Percentiles rank a stretch among this genome's conserved stretches.
These are phyloP conservation scores for Dactylellina sp. DNA, from an alignment of 2,329 filamentous ascomycete genomes.

Conservation along the genomic window DNA sequence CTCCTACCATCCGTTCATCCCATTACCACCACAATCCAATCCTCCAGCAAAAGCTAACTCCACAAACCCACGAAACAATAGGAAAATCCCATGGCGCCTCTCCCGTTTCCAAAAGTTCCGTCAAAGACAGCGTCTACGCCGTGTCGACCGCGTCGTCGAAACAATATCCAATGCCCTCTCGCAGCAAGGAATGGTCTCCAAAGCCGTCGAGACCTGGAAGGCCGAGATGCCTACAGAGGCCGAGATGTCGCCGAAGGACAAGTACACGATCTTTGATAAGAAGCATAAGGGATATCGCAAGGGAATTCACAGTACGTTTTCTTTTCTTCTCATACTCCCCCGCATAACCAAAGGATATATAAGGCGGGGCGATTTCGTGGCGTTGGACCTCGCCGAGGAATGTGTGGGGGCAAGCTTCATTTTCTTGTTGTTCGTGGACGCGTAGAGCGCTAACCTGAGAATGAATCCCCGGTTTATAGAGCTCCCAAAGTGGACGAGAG, in stretches of 20 bases:
- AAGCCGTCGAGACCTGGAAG: slow-evolving; percentile 90
- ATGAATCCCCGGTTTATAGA: slow-evolving; percentile 67
- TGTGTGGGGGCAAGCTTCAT: no score
- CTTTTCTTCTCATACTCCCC: background rate
- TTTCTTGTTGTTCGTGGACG: background rate
- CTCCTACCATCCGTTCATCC: slow-evolving; percentile 1
- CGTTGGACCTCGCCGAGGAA: no score
- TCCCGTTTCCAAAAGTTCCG: slow-evolving; percentile 90
- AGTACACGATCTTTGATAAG: slow-evolving; percentile 97
- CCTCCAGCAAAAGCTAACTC: slow-evolving; percentile 38
- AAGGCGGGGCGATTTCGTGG: no score
- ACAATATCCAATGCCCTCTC: slow-evolving; percentile 82
- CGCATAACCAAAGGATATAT: background rate
- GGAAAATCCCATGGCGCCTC: slow-evolving; percentile 97
- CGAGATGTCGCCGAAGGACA: slow-evolving; percentile 96
- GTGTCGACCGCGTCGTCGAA: slow-evolving; percentile 87
- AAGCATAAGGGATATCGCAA: slow-evolving; percentile 97
- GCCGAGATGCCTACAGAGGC: slow-evolving; percentile 93
- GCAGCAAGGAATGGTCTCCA: slow-evolving; percentile 76
- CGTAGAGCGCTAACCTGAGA: background rate
- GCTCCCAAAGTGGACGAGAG: slow-evolving; percentile 91
- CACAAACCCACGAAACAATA: slow-evolving; percentile 60
- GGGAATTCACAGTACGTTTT: slow-evolving; percentile 91
- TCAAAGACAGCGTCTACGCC: slow-evolving; percentile 82
- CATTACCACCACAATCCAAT: background rate